These are phyloP conservation scores for Suillus variegatus DNA, from an alignment of 768 basidiomycete genomes.

Conservation along the genomic window DNA sequence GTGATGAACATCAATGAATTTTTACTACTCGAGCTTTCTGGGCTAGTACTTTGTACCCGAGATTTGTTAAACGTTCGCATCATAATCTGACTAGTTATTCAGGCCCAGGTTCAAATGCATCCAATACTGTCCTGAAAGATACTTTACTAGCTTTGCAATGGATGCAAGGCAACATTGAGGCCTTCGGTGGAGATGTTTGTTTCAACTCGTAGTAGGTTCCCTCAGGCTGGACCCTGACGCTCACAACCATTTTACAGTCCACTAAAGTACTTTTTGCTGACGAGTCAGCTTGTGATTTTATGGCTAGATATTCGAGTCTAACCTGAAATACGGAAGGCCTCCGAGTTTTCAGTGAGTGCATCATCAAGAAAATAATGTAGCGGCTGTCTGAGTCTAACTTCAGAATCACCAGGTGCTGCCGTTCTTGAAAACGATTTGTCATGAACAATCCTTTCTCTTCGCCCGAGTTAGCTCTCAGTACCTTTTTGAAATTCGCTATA, in stretches of 20 bases:
- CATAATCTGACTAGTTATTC: neutral
- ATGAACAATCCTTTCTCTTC: too few species aligned
- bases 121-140: slow-evolving; percentile 32
- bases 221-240: too few species aligned
- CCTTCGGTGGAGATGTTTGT: slow-evolving; percentile 39
- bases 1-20: too few species aligned
- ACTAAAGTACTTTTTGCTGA: too few species aligned
- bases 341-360: slow-evolving; percentile 15
- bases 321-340: slow-evolving; percentile 15
- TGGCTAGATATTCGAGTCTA: too few species aligned
- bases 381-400: neutral
- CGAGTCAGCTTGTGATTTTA: too few species aligned
- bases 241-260: neutral
- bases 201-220: neutral
- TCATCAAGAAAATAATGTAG: neutral
- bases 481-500: slow-evolving; percentile 18
- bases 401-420: neutral
- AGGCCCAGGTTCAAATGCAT: slow-evolving; percentile 20
- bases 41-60: slow-evolving; percentile 15
- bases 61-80: neutral
- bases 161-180: slow-evolving; percentile 23
- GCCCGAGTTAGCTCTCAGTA: neutral
- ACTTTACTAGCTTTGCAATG: slow-evolving; percentile 20
- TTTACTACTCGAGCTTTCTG: too few species aligned
- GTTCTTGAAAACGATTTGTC: too few species aligned